Percentiles rank a stretch among this genome's conserved stretches.
These are phyloP conservation scores for Colletotrichum plurivorum DNA, from an alignment of 2,329 filamentous ascomycete species.

Conservation along the genomic window DNA sequence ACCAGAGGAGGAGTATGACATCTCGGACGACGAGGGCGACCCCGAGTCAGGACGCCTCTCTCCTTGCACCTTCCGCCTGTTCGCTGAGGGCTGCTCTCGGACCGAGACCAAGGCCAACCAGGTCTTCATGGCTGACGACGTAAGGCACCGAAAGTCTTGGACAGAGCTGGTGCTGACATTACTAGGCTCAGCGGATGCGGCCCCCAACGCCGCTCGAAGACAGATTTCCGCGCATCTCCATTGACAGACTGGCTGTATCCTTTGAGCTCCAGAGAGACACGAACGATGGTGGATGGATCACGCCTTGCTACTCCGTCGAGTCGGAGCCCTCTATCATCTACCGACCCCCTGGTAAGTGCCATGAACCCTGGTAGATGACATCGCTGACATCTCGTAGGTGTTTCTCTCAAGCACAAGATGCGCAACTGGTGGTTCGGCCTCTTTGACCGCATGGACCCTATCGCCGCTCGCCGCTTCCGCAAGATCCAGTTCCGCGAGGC, in stretches of 20 bases:
- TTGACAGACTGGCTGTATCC: slow-evolving; percentile 30
- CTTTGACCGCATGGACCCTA: slow-evolving; percentile 41
- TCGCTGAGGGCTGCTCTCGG: slow-evolving; percentile 52
- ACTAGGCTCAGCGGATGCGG: slow-evolving; percentile 34
- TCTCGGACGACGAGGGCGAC: slow-evolving; percentile 59
- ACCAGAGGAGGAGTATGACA: slow-evolving; percentile 43
- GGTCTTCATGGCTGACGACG: slow-evolving; percentile 42
- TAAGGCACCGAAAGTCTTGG: slow-evolving; percentile 15
- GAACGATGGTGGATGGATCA: slow-evolving; percentile 35
- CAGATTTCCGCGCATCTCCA: not conserved
- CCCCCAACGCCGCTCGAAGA: slow-evolving; percentile 30
- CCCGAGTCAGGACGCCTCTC: slow-evolving; percentile 54
- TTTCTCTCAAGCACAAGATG: slow-evolving; percentile 35
- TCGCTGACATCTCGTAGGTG: slow-evolving; percentile 17
- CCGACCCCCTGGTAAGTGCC: slow-evolving; percentile 24
- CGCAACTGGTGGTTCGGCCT: slow-evolving; percentile 39
- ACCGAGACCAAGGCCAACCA: slow-evolving; percentile 45
- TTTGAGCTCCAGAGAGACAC: slow-evolving; percentile 44
- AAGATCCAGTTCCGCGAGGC: slow-evolving; percentile 29
- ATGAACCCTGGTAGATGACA: not conserved
- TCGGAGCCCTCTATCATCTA: slow-evolving; percentile 41
- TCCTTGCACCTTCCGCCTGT: slow-evolving; percentile 57
- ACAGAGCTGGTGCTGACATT: not conserved
- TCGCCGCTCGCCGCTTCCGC: slow-evolving; percentile 32
- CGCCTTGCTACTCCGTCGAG: slow-evolving; percentile 39